Conservation (phyloP, 139 green algal species). For the Dunaliella sp. region DNA sequence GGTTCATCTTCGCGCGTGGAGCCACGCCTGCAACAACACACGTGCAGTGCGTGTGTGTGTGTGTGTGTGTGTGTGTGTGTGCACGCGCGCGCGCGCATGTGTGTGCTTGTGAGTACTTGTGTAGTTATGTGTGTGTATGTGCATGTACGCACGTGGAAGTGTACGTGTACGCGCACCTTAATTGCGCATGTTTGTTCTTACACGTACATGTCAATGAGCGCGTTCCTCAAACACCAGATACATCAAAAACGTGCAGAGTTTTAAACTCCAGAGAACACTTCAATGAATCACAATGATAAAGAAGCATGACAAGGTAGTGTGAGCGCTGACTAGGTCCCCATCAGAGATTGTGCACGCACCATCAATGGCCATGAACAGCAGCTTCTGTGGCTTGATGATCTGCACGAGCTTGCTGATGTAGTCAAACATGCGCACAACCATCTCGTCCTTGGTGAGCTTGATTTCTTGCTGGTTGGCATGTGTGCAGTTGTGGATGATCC, state of each 20-base stretch:
- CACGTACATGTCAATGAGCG: no score
- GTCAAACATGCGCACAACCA: slow-evolving; percentile 85
- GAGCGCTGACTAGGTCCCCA: no score
- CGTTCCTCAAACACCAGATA: no score
- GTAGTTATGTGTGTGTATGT: not conserved
- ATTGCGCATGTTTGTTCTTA: no score
- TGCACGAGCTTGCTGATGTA: slow-evolving; percentile 92
- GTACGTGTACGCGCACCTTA: no score
- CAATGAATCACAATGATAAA: no score
- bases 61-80: not conserved
- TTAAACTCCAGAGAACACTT: no score
- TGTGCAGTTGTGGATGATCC: slow-evolving; percentile 96
- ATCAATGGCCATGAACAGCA: slow-evolving; percentile 96
- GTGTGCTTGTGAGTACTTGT: not conserved
- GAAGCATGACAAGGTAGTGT: no score
- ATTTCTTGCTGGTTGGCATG: slow-evolving; percentile 78
- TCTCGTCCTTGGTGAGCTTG: slow-evolving; percentile 83
- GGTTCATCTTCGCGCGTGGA: slow-evolving; percentile 96
- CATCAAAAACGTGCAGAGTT: no score
- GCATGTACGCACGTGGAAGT: no score
- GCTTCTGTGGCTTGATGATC: slow-evolving; percentile 80
- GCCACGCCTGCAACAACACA: slow-evolving; percentile 64
- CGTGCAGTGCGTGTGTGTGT: not conserved
- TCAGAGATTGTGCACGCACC: slow-evolving; percentile 44
- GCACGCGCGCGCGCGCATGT: no score